A percentile compares a stretch with the other conserved stretches of the same genome.
These are phyloP conservation scores for Lactarius akahatsu DNA, from an alignment of 768 basidiomycete species.

Conservation along the genomic window DNA sequence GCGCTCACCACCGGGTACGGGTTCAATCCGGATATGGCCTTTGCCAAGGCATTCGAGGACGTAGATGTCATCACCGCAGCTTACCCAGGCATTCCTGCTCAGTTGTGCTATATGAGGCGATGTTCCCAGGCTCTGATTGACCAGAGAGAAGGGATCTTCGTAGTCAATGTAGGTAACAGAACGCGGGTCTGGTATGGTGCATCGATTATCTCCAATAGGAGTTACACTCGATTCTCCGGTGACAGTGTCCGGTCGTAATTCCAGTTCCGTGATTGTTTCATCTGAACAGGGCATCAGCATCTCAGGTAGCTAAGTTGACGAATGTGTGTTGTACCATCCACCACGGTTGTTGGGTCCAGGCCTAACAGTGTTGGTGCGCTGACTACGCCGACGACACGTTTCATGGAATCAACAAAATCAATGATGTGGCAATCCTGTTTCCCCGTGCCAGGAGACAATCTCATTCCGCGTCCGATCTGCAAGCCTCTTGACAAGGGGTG, in stretches of 20 bases:
- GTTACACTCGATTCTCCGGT: conserved; percentile 23
- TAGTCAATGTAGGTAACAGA: conserved; percentile 75
- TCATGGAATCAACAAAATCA: conserved; percentile 82
- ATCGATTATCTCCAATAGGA: conserved; percentile 22
- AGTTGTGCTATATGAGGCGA: conserved; percentile 50
- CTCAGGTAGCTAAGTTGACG: neutral
- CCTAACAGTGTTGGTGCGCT: conserved; percentile 85
- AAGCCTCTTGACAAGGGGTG: conserved; percentile 1
- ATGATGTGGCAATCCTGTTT: conserved; percentile 87
- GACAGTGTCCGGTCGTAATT: conserved; percentile 39
- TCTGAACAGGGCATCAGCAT: conserved; percentile 40
- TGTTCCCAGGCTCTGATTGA: conserved; percentile 47
- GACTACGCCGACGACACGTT: conserved; percentile 66
- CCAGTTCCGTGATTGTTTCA: conserved; percentile 49
- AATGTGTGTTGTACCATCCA: conserved; percentile 50
- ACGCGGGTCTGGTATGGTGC: conserved; percentile 51
- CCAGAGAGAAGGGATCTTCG: conserved; percentile 67
- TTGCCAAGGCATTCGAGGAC: conserved; percentile 73
- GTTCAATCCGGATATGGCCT: conserved; percentile 66
- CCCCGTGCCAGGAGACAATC: conserved; percentile 74
- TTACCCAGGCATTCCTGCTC: conserved; percentile 74
- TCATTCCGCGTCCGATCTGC: conserved; percentile 90
- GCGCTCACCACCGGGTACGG: conserved; percentile 26
- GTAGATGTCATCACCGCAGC: conserved; percentile 67
- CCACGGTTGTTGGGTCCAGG: conserved; percentile 65